Percentiles rank a stretch among this genome's conserved stretches.
These are phyloP conservation scores for Aspergillus baeticus DNA, from an alignment of 495 filamentous ascomycete species.

Conservation along the genomic window DNA sequence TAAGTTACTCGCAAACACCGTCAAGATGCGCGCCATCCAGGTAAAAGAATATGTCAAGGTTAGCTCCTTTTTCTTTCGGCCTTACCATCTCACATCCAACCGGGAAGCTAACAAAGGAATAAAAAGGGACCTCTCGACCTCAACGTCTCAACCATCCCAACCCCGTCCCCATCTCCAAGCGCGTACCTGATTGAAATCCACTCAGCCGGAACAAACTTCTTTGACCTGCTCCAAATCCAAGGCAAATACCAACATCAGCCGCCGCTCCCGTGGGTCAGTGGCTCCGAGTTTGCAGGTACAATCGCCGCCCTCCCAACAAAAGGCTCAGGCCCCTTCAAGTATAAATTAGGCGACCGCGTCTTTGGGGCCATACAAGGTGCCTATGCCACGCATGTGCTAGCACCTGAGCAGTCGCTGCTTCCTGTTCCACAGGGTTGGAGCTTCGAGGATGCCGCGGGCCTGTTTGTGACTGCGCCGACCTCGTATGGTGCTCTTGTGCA, in stretches of 20 bases:
- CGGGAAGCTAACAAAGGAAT: not conserved
- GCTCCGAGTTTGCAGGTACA: constrained; percentile 81
- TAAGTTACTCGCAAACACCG: not conserved
- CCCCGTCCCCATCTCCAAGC: constrained; percentile 62
- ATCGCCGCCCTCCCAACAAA: constrained; percentile 63
- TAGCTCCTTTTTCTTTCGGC: constrained; percentile 8
- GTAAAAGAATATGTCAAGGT: constrained; percentile 81
- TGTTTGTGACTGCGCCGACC: constrained; percentile 90
- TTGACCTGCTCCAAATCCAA: constrained; percentile 87
- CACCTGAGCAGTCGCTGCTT: constrained; percentile 62
- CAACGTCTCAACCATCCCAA: constrained; percentile 67
- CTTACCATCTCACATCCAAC: not conserved
- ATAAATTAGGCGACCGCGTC: constrained; percentile 73
- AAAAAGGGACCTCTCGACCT: constrained; percentile 75
- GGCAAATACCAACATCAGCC: constrained; percentile 74
- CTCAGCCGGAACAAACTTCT: constrained; percentile 91
- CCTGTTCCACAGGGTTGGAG: constrained; percentile 78
- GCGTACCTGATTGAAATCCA: constrained; percentile 90
- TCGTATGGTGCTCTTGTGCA: constrained; percentile 82
- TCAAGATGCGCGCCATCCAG: constrained; percentile 80
- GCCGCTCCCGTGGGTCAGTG: constrained; percentile 80
- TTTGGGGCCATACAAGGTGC: constrained; percentile 87
- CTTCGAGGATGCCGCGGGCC: constrained; percentile 79
- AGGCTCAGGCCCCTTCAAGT: constrained; percentile 44
- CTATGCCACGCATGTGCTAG: constrained; percentile 74